Percentiles rank a stretch among this genome's conserved stretches.
Conservation (phyloP, 2,329 filamentous ascomycete genomes). For the Neoascochyta sp. region DNA sequence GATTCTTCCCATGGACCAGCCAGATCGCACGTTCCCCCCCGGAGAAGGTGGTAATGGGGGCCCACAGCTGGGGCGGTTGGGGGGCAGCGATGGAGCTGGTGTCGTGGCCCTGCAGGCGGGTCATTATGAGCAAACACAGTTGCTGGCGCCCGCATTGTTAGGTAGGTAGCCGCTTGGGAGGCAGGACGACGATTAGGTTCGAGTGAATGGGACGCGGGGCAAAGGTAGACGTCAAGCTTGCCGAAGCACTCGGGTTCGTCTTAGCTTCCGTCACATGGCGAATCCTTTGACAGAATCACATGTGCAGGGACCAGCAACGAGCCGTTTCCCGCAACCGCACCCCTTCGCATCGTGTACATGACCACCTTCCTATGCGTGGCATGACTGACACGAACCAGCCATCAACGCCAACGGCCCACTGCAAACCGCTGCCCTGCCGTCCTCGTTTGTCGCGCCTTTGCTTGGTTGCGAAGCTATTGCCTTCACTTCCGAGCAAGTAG, state of each 20-base stretch:
- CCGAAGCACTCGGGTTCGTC: conserved; percentile 19
- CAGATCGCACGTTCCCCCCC: conserved; percentile 3
- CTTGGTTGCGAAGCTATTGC: too few species aligned
- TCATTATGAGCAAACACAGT: conserved; percentile 4
- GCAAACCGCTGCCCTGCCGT: too few species aligned
- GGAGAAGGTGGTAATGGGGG: conserved; percentile 6
- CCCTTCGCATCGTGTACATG: too few species aligned
- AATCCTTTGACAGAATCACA: too few species aligned
- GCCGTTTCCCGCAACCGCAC: too few species aligned
- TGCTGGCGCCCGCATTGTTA: conserved; percentile 10
- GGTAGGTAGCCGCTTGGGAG: conserved; percentile 24
- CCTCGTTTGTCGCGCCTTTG: too few species aligned
- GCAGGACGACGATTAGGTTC: conserved; percentile 12
- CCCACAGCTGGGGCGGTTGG: conserved; percentile 11
- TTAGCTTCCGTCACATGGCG: too few species aligned
- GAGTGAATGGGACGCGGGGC: conserved; percentile 30
- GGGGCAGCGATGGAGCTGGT: conserved; percentile 3
- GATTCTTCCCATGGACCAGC: conserved; percentile 13
- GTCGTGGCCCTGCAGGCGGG: conserved; percentile 2
- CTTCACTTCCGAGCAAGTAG: too few species aligned
- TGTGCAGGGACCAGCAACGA: too few species aligned
- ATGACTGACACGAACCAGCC: too few species aligned
- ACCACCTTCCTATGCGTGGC: too few species aligned
- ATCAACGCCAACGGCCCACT: too few species aligned
- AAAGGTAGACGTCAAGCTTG: conserved; percentile 27